Evolutionary conservation across 2,329 filamentous ascomycete species (phyloP).

Genomic region (Neofusicoccum sp.): DNA sequence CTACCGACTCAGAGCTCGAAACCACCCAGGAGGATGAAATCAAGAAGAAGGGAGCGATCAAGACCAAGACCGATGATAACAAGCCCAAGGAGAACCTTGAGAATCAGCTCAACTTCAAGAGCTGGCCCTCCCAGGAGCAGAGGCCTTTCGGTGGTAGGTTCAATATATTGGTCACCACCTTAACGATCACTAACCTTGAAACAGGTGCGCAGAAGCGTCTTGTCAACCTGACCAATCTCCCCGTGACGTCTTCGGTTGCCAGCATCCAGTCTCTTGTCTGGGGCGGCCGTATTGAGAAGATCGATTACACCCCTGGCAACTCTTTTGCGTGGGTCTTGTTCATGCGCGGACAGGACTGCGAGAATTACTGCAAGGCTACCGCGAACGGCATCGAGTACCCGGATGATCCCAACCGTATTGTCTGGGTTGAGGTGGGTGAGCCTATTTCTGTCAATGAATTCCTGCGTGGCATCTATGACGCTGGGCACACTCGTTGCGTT

Average conservation of each 20-base stretch:
- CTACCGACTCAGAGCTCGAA: not conserved
- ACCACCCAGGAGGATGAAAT: not conserved
- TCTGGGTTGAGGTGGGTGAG: constrained; percentile 33
- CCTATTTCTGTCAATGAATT: constrained; percentile 35
- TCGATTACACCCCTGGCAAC: constrained; percentile 31
- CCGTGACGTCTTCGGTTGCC: not conserved
- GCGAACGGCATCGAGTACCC: constrained; percentile 36
- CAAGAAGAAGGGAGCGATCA: not conserved
- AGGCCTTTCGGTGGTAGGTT: constrained; percentile 12
- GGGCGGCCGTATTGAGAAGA: constrained; percentile 39
- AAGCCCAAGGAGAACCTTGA: not conserved
- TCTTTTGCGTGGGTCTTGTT: constrained; percentile 36
- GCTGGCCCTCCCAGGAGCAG: not conserved
- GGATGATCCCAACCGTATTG: constrained; percentile 24
- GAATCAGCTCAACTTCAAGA: not conserved
- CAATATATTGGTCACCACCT: not conserved
- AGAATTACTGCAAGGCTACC: constrained; percentile 37
- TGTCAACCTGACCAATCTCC: constrained; percentile 23
- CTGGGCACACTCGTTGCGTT: constrained; percentile 50
- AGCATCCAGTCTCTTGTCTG: constrained; percentile 39
- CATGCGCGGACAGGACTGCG: constrained; percentile 35
- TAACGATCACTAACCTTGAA: not conserved
- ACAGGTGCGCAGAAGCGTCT: constrained; percentile 20
- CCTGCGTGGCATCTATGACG: constrained; percentile 43
- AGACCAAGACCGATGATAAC: not conserved